These are phyloP conservation scores for Eucalyptus curtisii DNA, from an alignment of 345 rosid species.

Conservation along the genomic window DNA sequence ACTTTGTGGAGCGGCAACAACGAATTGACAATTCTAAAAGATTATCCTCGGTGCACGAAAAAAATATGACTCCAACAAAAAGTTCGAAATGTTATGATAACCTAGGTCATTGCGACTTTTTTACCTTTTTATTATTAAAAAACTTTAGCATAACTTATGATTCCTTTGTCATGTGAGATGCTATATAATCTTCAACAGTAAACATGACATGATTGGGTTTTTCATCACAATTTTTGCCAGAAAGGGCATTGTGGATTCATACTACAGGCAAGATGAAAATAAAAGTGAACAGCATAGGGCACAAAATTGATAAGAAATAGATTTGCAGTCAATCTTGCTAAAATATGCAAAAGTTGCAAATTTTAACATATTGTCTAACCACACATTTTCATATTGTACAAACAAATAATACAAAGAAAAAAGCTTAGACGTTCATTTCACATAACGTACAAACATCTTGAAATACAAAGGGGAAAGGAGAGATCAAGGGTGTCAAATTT, in stretches of 20 bases:
- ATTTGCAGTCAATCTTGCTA: neutral
- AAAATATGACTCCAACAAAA: too few relatives aligned
- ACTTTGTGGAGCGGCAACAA: neutral
- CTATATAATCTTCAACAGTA: neutral
- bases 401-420: too few relatives aligned
- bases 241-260: neutral
- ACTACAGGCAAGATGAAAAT: neutral
- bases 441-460: neutral
- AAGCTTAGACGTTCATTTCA: rapidly evolving
- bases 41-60: neutral
- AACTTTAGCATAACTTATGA: neutral
- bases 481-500: neutral
- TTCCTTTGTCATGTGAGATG: neutral
- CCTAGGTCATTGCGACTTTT: neutral
- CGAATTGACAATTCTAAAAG: neutral
- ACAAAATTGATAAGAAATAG: neutral
- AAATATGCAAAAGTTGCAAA: neutral
- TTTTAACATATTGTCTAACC: neutral
- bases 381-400: too few relatives aligned
- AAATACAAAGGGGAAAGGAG: neutral
- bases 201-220: neutral
- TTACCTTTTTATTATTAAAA: neutral
- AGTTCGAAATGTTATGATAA: neutral
- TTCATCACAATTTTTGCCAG: neutral
- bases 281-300: neutral